Base-by-base conservation (phyloP, 805 yeast species). In the Schizosaccharomyces octosporus region DNA sequence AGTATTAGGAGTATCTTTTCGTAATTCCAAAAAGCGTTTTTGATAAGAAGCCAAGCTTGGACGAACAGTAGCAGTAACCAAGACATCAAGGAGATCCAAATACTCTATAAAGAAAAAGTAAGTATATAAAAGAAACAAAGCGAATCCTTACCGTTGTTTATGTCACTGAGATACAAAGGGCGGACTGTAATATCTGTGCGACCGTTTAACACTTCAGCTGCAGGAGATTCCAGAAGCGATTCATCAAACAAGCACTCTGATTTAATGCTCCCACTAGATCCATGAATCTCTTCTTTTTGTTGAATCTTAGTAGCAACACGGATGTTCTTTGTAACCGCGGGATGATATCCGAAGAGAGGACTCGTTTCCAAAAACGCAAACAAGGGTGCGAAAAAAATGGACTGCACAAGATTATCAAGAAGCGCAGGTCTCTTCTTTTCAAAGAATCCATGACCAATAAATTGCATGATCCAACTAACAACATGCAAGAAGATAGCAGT, bases 401-500 rank as follows among this genome's bases (percentile, higher is more conserved):
- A 93, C 68, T 88, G 97, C 4, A 83, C 72, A 57, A 87, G 73
- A 68, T 83, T 89, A 67, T 89, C 95, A 51, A 87, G 70, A 61
- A 90, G 71, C 0, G 97, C 96, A 0, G 98, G 98, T 0, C 88
- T 85, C 54, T 87, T 76, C 63, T 76, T 77, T 69, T 90, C 98
- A 68, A 81, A 85, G 11, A 78, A 75, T 1, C 85, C 90, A 69
- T 93, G 97, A 3, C 97, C 96, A 60, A 83, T 75, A 70, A 90
- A 88, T 67, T 93, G 97, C 5, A 80, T 81, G 17, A 81, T 67
- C 97, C 98, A 90, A 9, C 85, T 73, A 1, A 73, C 45, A 0
- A 77, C 69, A 57, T 57, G 60, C 6, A 57, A n/a, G 2, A 21
- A 11, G n/a, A 36, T 17, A 36, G 60, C 60, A 29, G n/a, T 27